Evolutionary conservation across 2,329 filamentous ascomycete genomes (phyloP).

Genomic region (Curvularia lunata): DNA sequence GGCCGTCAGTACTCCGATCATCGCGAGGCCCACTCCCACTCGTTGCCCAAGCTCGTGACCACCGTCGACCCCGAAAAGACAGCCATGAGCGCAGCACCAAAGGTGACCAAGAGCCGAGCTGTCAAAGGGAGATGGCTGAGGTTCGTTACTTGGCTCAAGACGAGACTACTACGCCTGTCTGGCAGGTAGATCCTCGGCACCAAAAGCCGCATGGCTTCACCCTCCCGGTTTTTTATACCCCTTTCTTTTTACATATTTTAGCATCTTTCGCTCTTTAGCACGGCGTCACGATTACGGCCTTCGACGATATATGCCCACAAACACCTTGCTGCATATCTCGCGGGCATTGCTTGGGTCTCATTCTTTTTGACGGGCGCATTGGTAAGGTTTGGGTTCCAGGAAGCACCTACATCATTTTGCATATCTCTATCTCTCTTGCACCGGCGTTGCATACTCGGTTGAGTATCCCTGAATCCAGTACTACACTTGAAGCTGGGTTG

Average conservation of each 20-base stretch:
- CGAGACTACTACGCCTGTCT: constrained; percentile 59
- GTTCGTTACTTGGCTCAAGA: constrained; percentile 64
- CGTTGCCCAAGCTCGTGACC: constrained; percentile 43
- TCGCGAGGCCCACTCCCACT: constrained; percentile 44
- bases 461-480: constrained; percentile 2
- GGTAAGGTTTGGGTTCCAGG: constrained; percentile 12
- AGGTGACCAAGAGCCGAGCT: constrained; percentile 43
- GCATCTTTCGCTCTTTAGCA: constrained; percentile 24
- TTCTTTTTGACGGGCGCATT: constrained; percentile 22
- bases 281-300: constrained; percentile 29
- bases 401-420: constrained; percentile 6
- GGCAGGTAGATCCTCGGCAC: constrained; percentile 16
- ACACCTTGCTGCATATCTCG: constrained; percentile 30
- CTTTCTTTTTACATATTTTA: constrained; percentile 12
- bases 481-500: constrained; percentile 6
- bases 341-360: constrained; percentile 25
- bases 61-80: constrained; percentile 42
- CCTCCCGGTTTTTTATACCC: constrained; percentile 9
- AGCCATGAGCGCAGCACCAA: constrained; percentile 28
- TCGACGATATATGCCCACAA: constrained; percentile 26
- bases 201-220: background rate
- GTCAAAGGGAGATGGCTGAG: constrained; percentile 58
- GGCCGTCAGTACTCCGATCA: constrained; percentile 49
- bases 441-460: constrained; percentile 19
- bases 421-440: constrained; percentile 7